phyloP scores from a whole-genome alignment of 768 basidiomycete species.

The Leccinum aurantiacum region DNA sequence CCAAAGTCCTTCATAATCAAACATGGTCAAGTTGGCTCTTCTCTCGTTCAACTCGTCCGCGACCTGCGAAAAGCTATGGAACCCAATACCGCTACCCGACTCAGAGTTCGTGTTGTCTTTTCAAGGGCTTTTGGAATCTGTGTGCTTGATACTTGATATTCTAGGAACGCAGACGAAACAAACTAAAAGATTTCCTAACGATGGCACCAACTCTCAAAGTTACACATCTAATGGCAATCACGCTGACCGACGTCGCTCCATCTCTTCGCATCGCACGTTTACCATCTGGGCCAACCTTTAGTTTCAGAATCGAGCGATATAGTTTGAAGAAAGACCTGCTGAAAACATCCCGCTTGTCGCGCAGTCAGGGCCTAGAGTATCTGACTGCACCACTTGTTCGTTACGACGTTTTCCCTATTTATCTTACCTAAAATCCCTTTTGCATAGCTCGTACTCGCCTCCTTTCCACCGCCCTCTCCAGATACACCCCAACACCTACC shows the following conservation, averaged over 20 bases:
- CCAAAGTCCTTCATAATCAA: slow-evolving; percentile 98
- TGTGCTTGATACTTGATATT: slow-evolving; percentile 17
- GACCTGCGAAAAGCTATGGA: slow-evolving; percentile 97
- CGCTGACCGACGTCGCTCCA: slow-evolving; percentile 80
- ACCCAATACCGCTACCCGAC: slow-evolving; percentile 91
- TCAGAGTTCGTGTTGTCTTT: slow-evolving; percentile 57
- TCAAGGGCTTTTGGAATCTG: not conserved
- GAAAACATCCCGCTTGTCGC: slow-evolving; percentile 61
- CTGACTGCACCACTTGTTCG: slow-evolving; percentile 88
- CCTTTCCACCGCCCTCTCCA: slow-evolving; percentile 74
- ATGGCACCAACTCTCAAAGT: slow-evolving; percentile 90
- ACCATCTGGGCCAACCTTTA: slow-evolving; percentile 89
- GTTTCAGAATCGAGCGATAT: slow-evolving; percentile 90
- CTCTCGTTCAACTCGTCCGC: slow-evolving; percentile 83
- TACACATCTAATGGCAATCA: slow-evolving; percentile 91
- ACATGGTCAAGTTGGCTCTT: slow-evolving; percentile 89
- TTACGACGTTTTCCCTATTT: slow-evolving; percentile 9
- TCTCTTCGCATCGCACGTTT: slow-evolving; percentile 85
- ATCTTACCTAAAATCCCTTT: not conserved
- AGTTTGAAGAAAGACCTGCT: slow-evolving; percentile 85
- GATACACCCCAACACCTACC: slow-evolving; percentile 80
- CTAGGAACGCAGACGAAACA: slow-evolving; percentile 88
- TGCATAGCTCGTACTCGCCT: slow-evolving; percentile 79
- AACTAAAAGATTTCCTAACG: slow-evolving; percentile 90
- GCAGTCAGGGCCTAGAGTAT: slow-evolving; percentile 85